These are phyloP conservation scores for Pholiota conissans DNA, from an alignment of 768 basidiomycete genomes.

Conservation along the genomic window DNA sequence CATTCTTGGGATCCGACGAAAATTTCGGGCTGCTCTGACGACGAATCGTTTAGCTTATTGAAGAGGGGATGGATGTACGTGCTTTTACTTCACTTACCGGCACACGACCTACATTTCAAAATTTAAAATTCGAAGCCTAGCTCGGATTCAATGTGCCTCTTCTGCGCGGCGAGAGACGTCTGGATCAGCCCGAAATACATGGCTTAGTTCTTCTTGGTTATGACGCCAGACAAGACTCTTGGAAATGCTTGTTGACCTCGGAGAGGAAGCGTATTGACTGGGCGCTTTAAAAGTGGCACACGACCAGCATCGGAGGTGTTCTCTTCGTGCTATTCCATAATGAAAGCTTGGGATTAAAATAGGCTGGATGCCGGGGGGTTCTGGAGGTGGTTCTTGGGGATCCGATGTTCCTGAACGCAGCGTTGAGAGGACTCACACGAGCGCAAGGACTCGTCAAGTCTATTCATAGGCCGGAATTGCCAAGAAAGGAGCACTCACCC, in stretches of 20 bases:
- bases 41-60: not conserved
- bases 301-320: constrained; percentile 1
- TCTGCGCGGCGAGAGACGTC: not conserved
- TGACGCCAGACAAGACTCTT: not conserved
- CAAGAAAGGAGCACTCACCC: not conserved
- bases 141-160: not conserved
- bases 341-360: not conserved
- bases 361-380: not conserved
- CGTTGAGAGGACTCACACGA: not conserved
- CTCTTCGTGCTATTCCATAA: not conserved
- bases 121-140: not conserved
- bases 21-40: not conserved
- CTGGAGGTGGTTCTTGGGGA: not conserved
- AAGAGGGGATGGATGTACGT: not conserved
- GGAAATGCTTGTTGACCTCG: not conserved
- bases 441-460: not conserved
- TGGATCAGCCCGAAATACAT: not conserved
- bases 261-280: not conserved
- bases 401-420: not conserved
- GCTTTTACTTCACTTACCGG: not conserved
- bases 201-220: too few relatives aligned
- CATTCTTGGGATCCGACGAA: not conserved
- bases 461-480: not conserved
- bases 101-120: not conserved
- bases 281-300: not conserved